Base-by-base conservation (phyloP, 805 yeast genomes). In the Suhomyces tanzawaensis region DNA sequence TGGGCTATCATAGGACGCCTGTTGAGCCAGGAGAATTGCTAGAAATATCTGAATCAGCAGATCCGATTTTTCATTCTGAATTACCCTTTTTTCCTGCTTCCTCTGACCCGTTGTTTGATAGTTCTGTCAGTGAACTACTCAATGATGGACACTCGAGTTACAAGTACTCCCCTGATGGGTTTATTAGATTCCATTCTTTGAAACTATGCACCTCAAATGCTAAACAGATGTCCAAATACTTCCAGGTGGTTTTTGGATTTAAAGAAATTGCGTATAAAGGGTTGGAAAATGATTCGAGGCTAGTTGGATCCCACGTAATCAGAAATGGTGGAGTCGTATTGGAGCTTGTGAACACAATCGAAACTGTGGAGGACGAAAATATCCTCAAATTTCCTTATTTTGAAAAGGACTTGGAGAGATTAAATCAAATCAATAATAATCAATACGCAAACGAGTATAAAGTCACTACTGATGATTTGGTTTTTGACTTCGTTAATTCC, bases 141-240 rank as follows among this genome's bases (percentile, higher is more conserved):
- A 24, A 14, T 4, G 48, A 52, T 34, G 56, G 57, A 4, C 47
- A 47, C 23, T 41, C 25, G 3, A 50, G 19, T 12, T 38, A 46
- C 8, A 55, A 51, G 24, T 42, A 22, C 14, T 39, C 60, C 3
- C 32, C 29, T 14, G 70, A 64, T 49, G 70, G 62, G 11, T 49
- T 68, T 40, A 21, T 59, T 6, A 76, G 73, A n/a, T 85, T 81
- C 52, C 81, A 77, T 59, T 82, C 81, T 49, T 69, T 85, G 3
- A 81, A 83, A 11, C 77, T 83, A 70, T 82, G 81, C 43, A 83
- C 81, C 9, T 75, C 86, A n/a, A 84, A 85, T 46, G 85, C 91
- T 17, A 79, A 76, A 42, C 77, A 77, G 43, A 65, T 78, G 31
- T 81, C 95, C 0, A 54, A 60, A 16, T 74, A 71, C 52, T 76